Evolutionary conservation across 768 basidiomycete genomes (phyloP).

Genomic region (Rhodotorula taiwanensis): DNA sequence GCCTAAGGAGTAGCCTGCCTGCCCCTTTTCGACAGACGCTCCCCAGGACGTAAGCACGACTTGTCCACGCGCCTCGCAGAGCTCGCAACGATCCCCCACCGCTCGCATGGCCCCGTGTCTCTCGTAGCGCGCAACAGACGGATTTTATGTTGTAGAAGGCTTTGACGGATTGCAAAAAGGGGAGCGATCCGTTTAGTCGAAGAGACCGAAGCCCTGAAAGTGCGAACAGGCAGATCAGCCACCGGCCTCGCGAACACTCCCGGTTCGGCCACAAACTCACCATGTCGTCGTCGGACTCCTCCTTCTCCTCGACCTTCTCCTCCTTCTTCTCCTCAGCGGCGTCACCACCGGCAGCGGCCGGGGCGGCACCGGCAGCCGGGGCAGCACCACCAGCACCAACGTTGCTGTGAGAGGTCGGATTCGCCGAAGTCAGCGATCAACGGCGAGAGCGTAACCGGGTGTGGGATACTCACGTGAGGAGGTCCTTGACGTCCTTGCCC

Average conservation of each 20-base stretch:
- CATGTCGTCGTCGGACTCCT: constrained; percentile 23
- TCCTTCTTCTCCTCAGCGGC: constrained; percentile 67
- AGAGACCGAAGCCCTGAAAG: constrained; percentile 22
- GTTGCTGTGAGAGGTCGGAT: constrained; percentile 47
- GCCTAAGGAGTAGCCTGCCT: no score
- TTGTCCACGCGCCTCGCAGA: no score
- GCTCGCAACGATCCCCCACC: no score
- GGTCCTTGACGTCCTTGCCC: constrained; percentile 93
- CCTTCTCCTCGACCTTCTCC: constrained; percentile 53
- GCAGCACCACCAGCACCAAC: constrained; percentile 88
- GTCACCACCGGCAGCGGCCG: constrained; percentile 54
- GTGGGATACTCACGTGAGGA: constrained; percentile 55
- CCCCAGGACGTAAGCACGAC: not conserved
- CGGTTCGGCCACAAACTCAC: no score
- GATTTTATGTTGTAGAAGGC: no score
- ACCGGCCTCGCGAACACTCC: no score
- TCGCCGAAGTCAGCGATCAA: no score
- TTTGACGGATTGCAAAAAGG: not conserved
- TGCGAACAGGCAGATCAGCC: not conserved
- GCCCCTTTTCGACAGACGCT: not conserved
- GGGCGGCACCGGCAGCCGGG: constrained; percentile 58
- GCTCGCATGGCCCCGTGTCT: no score
- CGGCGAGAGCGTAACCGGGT: not conserved
- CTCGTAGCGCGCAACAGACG: no score
- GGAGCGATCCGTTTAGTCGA: constrained; percentile 13